Percentiles rank a stretch among this genome's conserved stretches.
These are phyloP conservation scores for Solanum pimpinellifolium DNA, from an alignment of 257 asterid species.

Conservation along the genomic window DNA sequence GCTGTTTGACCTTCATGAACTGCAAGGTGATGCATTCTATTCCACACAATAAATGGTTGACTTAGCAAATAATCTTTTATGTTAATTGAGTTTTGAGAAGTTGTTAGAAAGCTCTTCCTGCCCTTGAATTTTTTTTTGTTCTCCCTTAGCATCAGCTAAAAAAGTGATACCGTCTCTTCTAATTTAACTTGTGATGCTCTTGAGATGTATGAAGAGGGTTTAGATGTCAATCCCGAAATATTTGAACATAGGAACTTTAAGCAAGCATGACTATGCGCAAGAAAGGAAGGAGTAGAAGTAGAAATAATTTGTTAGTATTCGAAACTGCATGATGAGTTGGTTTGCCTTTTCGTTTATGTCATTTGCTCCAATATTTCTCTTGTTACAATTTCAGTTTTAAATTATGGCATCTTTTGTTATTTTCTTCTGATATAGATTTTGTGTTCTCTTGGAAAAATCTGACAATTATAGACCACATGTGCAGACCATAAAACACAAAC, in stretches of 20 bases:
- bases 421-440: background rate
- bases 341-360: background rate
- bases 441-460: constrained; percentile 2
- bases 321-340: background rate
- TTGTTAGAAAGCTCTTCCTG: background rate
- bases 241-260: background rate
- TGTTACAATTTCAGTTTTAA: background rate
- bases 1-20: constrained; percentile 80
- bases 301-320: background rate
- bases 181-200: background rate
- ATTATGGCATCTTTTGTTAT: background rate
- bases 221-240: background rate
- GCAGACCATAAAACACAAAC: constrained; percentile 83
- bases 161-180: background rate
- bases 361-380: background rate
- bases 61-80: background rate
- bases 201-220: background rate
- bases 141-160: background rate
- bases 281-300: background rate
- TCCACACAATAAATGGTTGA: background rate
- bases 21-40: constrained; percentile 54
- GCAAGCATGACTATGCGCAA: background rate
- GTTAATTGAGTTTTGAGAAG: background rate
- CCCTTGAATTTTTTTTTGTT: background rate
- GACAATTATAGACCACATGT: constrained; percentile 7